Conservation (phyloP, 2,329 filamentous ascomycete genomes). For the Phaeophleospora eucalypticola region DNA sequence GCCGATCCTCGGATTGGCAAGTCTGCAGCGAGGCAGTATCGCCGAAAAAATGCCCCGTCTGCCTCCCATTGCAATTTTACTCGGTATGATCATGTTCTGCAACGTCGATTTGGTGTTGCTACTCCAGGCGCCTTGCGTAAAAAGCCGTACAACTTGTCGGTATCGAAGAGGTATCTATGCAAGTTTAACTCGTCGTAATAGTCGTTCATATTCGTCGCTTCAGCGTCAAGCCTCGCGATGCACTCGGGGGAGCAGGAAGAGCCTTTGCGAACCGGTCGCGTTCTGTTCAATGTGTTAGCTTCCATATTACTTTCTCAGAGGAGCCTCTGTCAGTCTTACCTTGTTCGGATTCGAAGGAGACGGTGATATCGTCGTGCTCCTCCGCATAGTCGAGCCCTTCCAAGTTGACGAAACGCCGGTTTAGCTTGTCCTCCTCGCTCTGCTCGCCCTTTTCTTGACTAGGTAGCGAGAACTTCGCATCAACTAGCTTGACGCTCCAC, state of each 20-base stretch:
- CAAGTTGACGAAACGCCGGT: constrained; percentile 73
- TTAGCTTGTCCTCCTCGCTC: constrained; percentile 54
- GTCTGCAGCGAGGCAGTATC: too few relatives aligned
- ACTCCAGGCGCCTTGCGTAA: neutral
- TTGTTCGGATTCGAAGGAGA: constrained; percentile 73
- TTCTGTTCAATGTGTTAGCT: constrained; percentile 35
- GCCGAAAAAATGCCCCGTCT: too few relatives aligned
- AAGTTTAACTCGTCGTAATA: neutral
- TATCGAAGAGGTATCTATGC: neutral
- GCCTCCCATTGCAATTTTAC: too few relatives aligned
- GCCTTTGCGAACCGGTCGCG: constrained; percentile 44
- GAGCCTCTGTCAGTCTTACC: constrained; percentile 22
- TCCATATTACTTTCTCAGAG: too few relatives aligned
- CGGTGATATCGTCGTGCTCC: constrained; percentile 86
- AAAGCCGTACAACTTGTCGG: neutral
- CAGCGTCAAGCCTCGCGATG: constrained; percentile 41
- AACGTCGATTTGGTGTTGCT: neutral
- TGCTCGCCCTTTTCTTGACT: constrained; percentile 49
- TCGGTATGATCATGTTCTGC: neutral
- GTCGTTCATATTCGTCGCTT: constrained; percentile 32
- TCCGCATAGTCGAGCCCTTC: constrained; percentile 85
- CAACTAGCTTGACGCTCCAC: constrained; percentile 71
- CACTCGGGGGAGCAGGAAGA: constrained; percentile 41
- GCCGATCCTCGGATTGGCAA: too few relatives aligned
- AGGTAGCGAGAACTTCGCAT: constrained; percentile 85